Conservation (phyloP, 805 yeast genomes). For the Schizosaccharomyces cryophilus region DNA sequence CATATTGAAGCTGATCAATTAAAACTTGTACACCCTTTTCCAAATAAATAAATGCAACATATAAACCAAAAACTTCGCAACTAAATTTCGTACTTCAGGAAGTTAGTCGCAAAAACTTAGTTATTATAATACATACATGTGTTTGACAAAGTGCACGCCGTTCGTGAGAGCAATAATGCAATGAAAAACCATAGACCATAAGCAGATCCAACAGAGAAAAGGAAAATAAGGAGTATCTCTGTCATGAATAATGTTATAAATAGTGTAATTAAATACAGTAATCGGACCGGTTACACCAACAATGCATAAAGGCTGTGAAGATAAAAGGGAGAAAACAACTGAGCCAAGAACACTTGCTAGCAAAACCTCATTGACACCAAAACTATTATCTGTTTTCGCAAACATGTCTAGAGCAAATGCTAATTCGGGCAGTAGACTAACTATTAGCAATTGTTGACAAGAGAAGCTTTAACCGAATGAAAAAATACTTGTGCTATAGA, state of each 20-base stretch:
- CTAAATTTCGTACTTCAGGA: not conserved
- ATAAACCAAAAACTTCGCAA: conserved; percentile 60
- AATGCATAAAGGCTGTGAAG: conserved; percentile 81
- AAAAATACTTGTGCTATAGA: conserved; percentile 3
- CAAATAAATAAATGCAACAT: conserved; percentile 65
- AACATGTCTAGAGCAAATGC: conserved; percentile 96
- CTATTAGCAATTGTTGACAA: conserved; percentile 3
- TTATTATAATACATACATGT: conserved; percentile 68
- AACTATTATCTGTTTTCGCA: conserved; percentile 63
- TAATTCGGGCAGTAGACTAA: conserved; percentile 50
- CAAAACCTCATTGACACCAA: conserved; percentile 78
- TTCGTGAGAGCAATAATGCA: conserved; percentile 45
- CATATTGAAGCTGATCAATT: conserved; percentile 34
- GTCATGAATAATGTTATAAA: conserved; percentile 42
- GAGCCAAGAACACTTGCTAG: conserved; percentile 75
- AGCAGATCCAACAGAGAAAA: conserved; percentile 85
- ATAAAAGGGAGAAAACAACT: conserved; percentile 55
- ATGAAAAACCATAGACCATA: conserved; percentile 78
- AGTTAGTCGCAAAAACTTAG: conserved; percentile 41
- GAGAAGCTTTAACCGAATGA: not conserved
- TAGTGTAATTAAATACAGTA: conserved; percentile 74
- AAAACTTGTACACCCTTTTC: conserved; percentile 78
- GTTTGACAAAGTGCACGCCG: conserved; percentile 37
- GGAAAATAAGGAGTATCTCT: conserved; percentile 37
- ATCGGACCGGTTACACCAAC: conserved; percentile 97